phyloP scores from a whole-genome alignment of 23 red algal species.

The Chondrus crispus region DNA sequence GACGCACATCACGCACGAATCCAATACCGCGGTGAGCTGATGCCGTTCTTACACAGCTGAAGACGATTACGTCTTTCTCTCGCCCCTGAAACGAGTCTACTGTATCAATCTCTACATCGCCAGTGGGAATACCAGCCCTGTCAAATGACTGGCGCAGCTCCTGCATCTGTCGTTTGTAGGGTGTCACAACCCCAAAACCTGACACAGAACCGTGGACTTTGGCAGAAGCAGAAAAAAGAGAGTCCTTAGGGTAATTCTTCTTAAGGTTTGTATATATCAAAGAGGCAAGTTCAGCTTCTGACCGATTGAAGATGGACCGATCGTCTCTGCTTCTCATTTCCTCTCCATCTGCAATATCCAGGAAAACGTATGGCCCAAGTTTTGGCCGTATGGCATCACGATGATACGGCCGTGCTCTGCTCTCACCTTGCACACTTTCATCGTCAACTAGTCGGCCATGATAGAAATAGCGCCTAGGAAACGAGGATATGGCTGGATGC shows the following conservation, averaged over 20 bases:
- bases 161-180: slow-evolving; percentile 76
- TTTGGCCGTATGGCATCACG: slow-evolving; percentile 36
- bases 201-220: slow-evolving; percentile 36
- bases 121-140: slow-evolving; percentile 58
- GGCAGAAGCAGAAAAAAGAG: slow-evolving; percentile 42
- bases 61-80: slow-evolving; percentile 91
- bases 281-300: slow-evolving; percentile 65
- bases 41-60: slow-evolving; percentile 82
- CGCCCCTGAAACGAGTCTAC: slow-evolving; percentile 90
- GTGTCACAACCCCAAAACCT: slow-evolving; percentile 73
- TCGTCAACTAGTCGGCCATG: slow-evolving; percentile 62
- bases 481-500: slow-evolving; percentile 91
- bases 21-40: slow-evolving; percentile 78
- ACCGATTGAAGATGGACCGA: slow-evolving; percentile 55
- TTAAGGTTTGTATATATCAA: slow-evolving; percentile 59
- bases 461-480: slow-evolving; percentile 92
- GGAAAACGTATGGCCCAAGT: slow-evolving; percentile 81
- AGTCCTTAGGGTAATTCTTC: slow-evolving; percentile 58
- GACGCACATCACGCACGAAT: slow-evolving; percentile 89
- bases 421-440: slow-evolving; percentile 42
- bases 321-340: slow-evolving; percentile 55
- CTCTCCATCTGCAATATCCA: slow-evolving; percentile 61
- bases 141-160: slow-evolving; percentile 62
- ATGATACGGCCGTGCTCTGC: slow-evolving; percentile 40
- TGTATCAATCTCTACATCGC: slow-evolving; percentile 84